Base-by-base conservation (phyloP, 2,329 filamentous ascomycete species). In the Colletotrichum tropicale region DNA sequence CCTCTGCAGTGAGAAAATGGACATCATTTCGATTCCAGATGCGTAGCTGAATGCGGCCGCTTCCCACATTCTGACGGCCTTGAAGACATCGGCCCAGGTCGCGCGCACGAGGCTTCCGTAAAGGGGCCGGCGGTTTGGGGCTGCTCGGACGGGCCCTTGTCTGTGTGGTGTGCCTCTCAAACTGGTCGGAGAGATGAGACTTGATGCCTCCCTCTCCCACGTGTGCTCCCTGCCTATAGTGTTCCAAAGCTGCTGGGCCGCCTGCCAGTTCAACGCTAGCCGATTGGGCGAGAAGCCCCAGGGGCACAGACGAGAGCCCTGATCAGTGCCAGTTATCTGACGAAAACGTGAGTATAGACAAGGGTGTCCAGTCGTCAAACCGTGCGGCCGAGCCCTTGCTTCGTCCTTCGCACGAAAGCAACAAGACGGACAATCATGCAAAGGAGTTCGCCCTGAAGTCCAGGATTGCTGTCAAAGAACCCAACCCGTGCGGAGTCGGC, bases 191-290 rank as follows among this genome's bases (percentile, higher is more conserved):
- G 58, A 65, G 70, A 56, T 68, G 34, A 73, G 62, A 68, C 62
- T 68, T 60, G 58, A 69, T 66, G 69, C 21, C 55, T 56, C 62
- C 38, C 15, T 61, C 64, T 73, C 26, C 73, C 73, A 73, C 73
- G 73, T 73, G 70, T 68, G 30, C 56, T 36, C 69, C 70, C 73
- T 75, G 69, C 38, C 64, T 24, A 73, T 26, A 68, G 30, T 75
- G 70, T 65, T 75, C 71, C 56, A 48, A 56, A 66, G 38, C 38
- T 67, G 12, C 18, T 52, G 28, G 66, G 58, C 69, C 56, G 21
- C 38, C 70, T 10, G 43, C 21, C 43, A 62, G 30, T n/a, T n/a
- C 64, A 13, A 73, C n/a, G 58, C 62, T 64, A 65, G 43, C 26
- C 55, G 56, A 73, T 52, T 48, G 70, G 70, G 26, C 12, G 38